A percentile compares a stretch with the other conserved stretches of the same genome.
These are phyloP conservation scores for Cutaneotrichosporon mucoides DNA, from an alignment of 1,284 basidiomycete genomes.

Conservation along the genomic window DNA sequence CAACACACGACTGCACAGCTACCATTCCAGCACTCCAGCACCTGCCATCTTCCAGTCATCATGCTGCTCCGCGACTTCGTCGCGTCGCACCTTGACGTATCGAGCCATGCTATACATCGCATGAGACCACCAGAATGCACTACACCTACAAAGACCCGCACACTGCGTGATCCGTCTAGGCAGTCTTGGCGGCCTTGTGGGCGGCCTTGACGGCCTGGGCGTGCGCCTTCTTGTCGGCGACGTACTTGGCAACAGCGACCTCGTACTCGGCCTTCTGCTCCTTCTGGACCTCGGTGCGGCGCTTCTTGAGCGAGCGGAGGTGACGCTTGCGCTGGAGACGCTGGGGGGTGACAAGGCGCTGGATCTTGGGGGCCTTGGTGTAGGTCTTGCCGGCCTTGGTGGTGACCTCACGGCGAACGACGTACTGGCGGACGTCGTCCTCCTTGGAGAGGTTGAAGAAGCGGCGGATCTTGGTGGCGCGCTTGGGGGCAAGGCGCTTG, in stretches of 20 bases:
- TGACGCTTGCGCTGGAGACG: conserved; percentile 96
- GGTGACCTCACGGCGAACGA: conserved; percentile 80
- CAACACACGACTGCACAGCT: too few species aligned
- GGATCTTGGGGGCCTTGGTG: conserved; percentile 80
- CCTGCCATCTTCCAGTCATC: too few species aligned
- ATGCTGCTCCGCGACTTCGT: too few species aligned
- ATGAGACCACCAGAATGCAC: conserved; percentile 11
- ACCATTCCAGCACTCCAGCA: too few species aligned
- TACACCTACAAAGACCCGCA: conserved; percentile 3
- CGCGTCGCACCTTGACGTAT: not conserved
- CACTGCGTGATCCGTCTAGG: conserved; percentile 4
- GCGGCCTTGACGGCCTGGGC: conserved; percentile 50
- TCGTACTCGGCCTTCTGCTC: conserved; percentile 93
- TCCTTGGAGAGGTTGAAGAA: conserved; percentile 99
- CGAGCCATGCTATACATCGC: conserved; percentile 13
- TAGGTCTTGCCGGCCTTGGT: conserved; percentile 97
- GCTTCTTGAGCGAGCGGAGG: conserved; percentile 82
- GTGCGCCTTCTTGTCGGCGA: conserved; percentile 89
- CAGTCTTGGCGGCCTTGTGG: conserved; percentile 24
- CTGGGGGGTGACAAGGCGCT: conserved; percentile 83
- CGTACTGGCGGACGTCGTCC: conserved; percentile 97
- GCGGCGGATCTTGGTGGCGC: conserved; percentile 88
- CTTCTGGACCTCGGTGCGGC: conserved; percentile 85
- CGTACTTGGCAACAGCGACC: conserved; percentile 79
- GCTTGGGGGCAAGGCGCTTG: conserved; percentile 79